phyloP scores from a whole-genome alignment of 164 flowering plant genomes.

The Vitis rupestris region DNA sequence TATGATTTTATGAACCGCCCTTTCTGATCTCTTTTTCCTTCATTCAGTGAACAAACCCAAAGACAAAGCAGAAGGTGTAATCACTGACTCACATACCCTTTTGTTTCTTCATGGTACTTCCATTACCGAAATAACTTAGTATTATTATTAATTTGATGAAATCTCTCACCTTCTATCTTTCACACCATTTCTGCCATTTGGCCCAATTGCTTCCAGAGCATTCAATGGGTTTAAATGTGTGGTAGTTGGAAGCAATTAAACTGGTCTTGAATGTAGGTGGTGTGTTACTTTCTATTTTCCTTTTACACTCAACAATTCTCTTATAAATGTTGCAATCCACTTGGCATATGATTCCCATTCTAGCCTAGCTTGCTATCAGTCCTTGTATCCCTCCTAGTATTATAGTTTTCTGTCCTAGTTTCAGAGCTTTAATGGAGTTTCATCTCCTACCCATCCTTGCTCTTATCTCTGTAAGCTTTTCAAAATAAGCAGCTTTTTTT shows the following conservation, averaged over 20 bases:
- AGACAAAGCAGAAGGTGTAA: too few species aligned
- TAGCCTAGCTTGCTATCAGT: conserved; percentile 1
- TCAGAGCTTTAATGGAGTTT: conserved; percentile 21
- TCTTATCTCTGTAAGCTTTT: conserved; percentile 27
- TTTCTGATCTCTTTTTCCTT: not conserved
- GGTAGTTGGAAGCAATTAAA: conserved; percentile 29
- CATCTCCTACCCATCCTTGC: conserved; percentile 17
- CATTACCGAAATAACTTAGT: too few species aligned
- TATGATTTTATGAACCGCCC: not conserved
- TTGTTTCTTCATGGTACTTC: too few species aligned
- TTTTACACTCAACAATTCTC: not conserved
- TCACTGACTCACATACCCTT: too few species aligned
- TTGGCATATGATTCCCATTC: not conserved
- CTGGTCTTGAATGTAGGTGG: conserved; percentile 3
- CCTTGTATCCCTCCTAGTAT: not conserved
- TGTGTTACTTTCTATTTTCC: not conserved
- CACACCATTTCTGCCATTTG: too few species aligned
- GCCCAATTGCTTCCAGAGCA: too few species aligned
- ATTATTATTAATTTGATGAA: too few species aligned
- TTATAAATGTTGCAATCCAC: conserved; percentile 14
- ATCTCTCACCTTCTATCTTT: too few species aligned
- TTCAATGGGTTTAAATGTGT: not conserved
- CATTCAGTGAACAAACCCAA: too few species aligned
- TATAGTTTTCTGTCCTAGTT: not conserved
- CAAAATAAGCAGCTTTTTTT: not conserved